These are phyloP conservation scores for Penicillium capsulatum DNA, from an alignment of 2,329 filamentous ascomycete genomes.

Conservation along the genomic window DNA sequence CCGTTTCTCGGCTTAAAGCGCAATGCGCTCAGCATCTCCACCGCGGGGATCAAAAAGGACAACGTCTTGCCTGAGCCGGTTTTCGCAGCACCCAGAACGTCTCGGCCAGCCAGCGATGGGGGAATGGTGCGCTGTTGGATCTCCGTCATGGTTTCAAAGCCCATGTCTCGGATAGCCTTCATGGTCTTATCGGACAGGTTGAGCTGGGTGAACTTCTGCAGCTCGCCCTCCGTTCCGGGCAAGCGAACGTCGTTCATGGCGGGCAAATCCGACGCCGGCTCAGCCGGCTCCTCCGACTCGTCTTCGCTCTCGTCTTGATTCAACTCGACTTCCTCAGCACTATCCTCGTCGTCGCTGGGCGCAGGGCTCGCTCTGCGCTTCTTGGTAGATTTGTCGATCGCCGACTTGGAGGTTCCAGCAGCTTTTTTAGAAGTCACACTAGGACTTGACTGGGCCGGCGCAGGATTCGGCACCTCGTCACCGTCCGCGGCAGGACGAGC, in stretches of 20 bases:
- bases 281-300: slow-evolving; percentile 5
- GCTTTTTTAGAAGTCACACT: slow-evolving; percentile 19
- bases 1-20: slow-evolving; percentile 92
- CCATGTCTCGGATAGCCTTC: slow-evolving; percentile 85
- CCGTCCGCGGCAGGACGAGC: slow-evolving; percentile 24
- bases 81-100: slow-evolving; percentile 93
- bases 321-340: slow-evolving; percentile 19
- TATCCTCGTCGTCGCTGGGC: slow-evolving; percentile 34
- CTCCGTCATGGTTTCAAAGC: slow-evolving; percentile 91
- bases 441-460: slow-evolving; percentile 21
- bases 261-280: slow-evolving; percentile 48
- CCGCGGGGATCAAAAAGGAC: slow-evolving; percentile 86
- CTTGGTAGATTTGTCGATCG: slow-evolving; percentile 30
- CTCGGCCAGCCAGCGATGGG: slow-evolving; percentile 79
- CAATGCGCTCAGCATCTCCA: slow-evolving; percentile 87
- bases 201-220: slow-evolving; percentile 72
- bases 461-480: slow-evolving; percentile 25
- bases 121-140: slow-evolving; percentile 87
- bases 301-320: too few relatives aligned
- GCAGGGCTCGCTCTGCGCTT: slow-evolving; percentile 39
- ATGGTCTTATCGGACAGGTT: slow-evolving; percentile 84
- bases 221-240: slow-evolving; percentile 58
- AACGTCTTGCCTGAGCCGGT: slow-evolving; percentile 95
- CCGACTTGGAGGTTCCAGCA: slow-evolving; percentile 20
- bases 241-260: slow-evolving; percentile 50